Evolutionary conservation across 495 filamentous ascomycete genomes (phyloP), one percentile per base, ranked within the genome.

Genomic region (Tuber microsphaerosporum): DNA sequence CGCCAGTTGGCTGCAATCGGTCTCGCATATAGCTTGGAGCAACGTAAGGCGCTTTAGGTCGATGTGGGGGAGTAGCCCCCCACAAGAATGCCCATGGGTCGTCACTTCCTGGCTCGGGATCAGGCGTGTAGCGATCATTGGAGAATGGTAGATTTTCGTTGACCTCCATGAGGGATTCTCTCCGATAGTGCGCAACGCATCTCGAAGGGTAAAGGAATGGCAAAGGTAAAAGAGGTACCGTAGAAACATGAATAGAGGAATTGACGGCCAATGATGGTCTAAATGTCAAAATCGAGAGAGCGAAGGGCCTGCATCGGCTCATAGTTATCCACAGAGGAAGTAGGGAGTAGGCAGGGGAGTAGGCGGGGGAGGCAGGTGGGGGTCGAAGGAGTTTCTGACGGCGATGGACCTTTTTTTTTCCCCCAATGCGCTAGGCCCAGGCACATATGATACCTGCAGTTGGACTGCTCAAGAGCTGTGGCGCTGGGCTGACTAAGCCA

Each of bases 81-180:
- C 75, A 74, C 1, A 83, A 81, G 75, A 83, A 82, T 22, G 74
- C 75, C 81, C 82, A 83, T 9, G 81, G 81, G 42, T 83, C 81
- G 0, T 43, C 39, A 41, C 69, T 2, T 19, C 39, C 22, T 69
- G 76, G 9, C 43, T 39, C 31, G 69, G 51, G 14, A 7, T 51
- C 14, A 17, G 2, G 9, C 6, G n/a, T 42, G 44, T 34, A 42
- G 34, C 6, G 51, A 20, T 17, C 5, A 8, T 19, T 8, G 45
- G 43, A 9, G 43, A 74, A 74, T 6, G 74, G 78, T 41, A 80
- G 73, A 17, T 79, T 48, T 19, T 37, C n/a, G 2, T 75, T 48
- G n/a, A 45, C 71, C 44, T 71, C 34, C 56, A 70, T 39, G 34
- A 31, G 34, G 71, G 9, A 10, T n/a, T n/a, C 37, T 19, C 43